Base-by-base conservation (phyloP, 208 protist genomes). In the Leishmania tarentolae region DNA sequence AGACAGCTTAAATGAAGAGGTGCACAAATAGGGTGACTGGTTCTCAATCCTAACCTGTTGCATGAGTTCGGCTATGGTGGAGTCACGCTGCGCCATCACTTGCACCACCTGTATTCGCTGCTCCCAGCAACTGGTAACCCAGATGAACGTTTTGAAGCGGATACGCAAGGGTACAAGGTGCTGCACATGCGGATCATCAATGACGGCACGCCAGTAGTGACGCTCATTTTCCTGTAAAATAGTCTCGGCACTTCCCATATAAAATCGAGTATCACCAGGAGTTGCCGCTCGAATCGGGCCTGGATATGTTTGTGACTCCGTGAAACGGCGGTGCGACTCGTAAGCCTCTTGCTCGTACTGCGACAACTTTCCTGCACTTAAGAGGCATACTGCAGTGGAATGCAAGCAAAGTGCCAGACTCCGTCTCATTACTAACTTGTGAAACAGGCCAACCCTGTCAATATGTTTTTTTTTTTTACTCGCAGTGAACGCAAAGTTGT, bases 161-260 rank as follows among this genome's bases (percentile, higher is more conserved):
- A 97, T 91, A 7, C 94, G 88, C 65, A 97, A 80, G 2, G 91
- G 90, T 40, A 97, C 82, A 31, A 95, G 69, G 65, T 91, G 79
- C 77, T 97, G 82, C 35, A 97, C 87, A 42, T 93, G 84, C 1
- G 94, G 94, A 78, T 97, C 94, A 76, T 97, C 94, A 24, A 87
- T 77, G 50, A 97, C 94, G 28, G 92, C 91, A 13, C 94, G 86
- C 94, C 94, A 97, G 73, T 97, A 97, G 77, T 97, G 94, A 17
- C 94, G 86, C 57, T 97, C 92, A 46, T 90, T 95, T 7, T 90
- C 90, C 17, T 90, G 86, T 42, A 97, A 83, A 88, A 97, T 94
- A 19, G 90, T 94, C 74, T 94, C 92, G 24, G 91, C 83, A 63
- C 86, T 85, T 42, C 92, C 91, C 5, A 86, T 82, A 82, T 97